Conservation (phyloP, 1,284 basidiomycete species). For the Pisolithus thermaeus region DNA sequence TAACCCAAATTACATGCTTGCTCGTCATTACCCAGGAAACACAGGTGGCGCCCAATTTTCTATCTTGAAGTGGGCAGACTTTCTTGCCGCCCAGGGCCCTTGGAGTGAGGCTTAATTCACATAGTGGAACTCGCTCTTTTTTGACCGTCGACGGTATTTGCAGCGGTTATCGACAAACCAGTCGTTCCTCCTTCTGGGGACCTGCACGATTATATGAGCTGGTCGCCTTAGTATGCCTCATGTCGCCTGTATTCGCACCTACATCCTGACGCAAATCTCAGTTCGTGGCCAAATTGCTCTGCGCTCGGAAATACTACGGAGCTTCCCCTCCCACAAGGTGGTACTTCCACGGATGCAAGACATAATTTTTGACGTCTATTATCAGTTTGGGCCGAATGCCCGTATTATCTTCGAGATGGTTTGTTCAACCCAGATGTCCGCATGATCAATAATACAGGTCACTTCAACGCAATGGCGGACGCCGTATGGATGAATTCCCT, state of each 20-base stretch:
- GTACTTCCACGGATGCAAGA: neutral
- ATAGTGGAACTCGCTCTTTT: neutral
- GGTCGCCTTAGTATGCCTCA: constrained; percentile 45
- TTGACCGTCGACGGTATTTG: constrained; percentile 1
- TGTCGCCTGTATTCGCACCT: neutral
- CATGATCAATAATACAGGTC: constrained; percentile 47
- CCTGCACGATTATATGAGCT: constrained; percentile 50
- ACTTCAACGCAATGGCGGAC: constrained; percentile 50
- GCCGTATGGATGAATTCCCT: constrained; percentile 59
- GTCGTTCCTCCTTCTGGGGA: constrained; percentile 38
- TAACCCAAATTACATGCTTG: constrained; percentile 43
- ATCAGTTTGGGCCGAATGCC: constrained; percentile 55
- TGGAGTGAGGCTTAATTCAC: constrained; percentile 41
- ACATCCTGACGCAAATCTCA: constrained; percentile 15
- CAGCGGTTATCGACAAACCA: constrained; percentile 37
- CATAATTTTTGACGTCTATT: neutral
- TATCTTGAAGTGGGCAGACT: constrained; percentile 41
- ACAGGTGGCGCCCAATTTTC: constrained; percentile 39
- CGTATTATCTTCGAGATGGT: constrained; percentile 53
- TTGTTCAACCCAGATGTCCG: constrained; percentile 62
- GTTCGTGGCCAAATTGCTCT: constrained; percentile 58
- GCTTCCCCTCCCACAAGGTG: constrained; percentile 41
- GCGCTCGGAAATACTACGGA: constrained; percentile 40
- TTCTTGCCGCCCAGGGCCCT: constrained; percentile 40
- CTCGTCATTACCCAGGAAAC: constrained; percentile 32